A percentile compares a stretch with the other conserved stretches of the same genome.
Conservation (phyloP, 139 green algal genomes). For the Micractinium sp. region DNA sequence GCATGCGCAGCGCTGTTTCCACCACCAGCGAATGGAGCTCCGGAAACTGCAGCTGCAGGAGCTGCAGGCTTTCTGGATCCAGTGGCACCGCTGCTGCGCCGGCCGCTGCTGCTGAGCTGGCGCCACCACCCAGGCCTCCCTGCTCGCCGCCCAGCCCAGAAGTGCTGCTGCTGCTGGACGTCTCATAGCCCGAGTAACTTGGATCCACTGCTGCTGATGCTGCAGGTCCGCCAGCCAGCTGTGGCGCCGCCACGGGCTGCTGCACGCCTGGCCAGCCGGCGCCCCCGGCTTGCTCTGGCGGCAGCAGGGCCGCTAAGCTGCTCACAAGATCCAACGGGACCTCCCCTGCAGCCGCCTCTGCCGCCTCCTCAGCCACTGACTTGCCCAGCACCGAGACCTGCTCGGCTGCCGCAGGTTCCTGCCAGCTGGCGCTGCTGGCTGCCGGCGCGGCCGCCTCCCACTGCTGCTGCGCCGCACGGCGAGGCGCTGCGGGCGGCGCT, state of each 20-base stretch:
- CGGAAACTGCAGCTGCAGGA: conserved; percentile 28
- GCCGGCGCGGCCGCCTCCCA: neutral
- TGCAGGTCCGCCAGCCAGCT: neutral
- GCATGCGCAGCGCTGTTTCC: conserved; percentile 22
- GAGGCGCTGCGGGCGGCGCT: no score
- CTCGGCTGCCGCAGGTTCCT: neutral
- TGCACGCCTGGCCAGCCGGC: neutral
- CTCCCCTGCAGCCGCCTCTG: neutral
- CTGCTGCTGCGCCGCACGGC: neutral
- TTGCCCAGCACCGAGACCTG: neutral
- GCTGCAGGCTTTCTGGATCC: conserved; percentile 1
- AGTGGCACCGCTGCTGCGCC: neutral
- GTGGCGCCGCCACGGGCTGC: neutral
- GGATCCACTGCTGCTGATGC: neutral
- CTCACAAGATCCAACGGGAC: conserved; percentile 12
- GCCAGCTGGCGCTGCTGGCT: neutral
- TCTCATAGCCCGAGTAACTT: neutral
- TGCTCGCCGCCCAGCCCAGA: neutral
- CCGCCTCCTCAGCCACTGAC: conserved; percentile 9
- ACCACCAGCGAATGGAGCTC: neutral
- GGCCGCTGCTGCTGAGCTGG: neutral
- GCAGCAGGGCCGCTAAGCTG: conserved; percentile 21
- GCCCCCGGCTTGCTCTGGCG: neutral
- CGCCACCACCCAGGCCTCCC: no score
- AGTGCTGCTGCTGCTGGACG: conserved; percentile 5